A percentile compares a stretch with the other conserved stretches of the same genome.
Conservation (phyloP, 2,329 filamentous ascomycete species). For the Fusarium cyanostomum region DNA sequence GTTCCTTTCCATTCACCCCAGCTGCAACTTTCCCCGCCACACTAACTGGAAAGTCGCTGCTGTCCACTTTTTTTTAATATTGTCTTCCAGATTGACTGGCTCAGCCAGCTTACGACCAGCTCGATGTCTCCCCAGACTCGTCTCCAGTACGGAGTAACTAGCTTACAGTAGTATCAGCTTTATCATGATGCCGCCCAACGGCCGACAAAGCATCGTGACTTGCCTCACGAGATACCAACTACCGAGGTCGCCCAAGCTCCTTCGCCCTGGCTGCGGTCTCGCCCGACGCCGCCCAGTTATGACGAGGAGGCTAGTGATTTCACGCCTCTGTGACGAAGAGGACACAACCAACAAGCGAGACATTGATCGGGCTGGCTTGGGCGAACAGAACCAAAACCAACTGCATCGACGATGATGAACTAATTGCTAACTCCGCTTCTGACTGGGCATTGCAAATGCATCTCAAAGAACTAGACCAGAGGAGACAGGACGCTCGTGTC, state of each 20-base stretch:
- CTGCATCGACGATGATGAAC: constrained; percentile 27
- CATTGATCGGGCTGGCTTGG: constrained; percentile 15
- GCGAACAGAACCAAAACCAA: constrained; percentile 11
- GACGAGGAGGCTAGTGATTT: constrained; percentile 24
- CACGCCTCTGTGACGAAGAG: constrained; percentile 13
- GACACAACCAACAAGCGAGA: constrained; percentile 31
- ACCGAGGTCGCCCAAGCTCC: constrained; percentile 7
- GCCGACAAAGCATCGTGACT: constrained; percentile 7
- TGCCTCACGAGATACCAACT: constrained; percentile 4
- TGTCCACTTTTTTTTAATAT: constrained; percentile 23
- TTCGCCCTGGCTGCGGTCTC: constrained; percentile 16
- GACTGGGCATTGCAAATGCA: constrained; percentile 21
- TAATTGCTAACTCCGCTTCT: constrained; percentile 15
- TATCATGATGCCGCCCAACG: constrained; percentile 21
- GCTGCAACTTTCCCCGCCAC: constrained; percentile 33
- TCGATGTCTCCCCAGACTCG: constrained; percentile 8
- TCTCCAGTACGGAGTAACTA: too few species aligned
- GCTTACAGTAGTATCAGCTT: too few species aligned
- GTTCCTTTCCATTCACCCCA: constrained; percentile 21
- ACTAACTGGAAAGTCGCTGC: constrained; percentile 6
- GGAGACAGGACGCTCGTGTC: constrained; percentile 26
- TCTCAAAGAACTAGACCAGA: neutral
- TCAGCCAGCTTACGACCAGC: neutral
- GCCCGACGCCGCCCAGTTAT: constrained; percentile 25
- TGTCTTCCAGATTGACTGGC: constrained; percentile 11